A percentile compares a stretch with the other conserved stretches of the same genome.
Evolutionary conservation across 2,329 filamentous ascomycete genomes (phyloP).

Genomic region (Arthroderma sp.): DNA sequence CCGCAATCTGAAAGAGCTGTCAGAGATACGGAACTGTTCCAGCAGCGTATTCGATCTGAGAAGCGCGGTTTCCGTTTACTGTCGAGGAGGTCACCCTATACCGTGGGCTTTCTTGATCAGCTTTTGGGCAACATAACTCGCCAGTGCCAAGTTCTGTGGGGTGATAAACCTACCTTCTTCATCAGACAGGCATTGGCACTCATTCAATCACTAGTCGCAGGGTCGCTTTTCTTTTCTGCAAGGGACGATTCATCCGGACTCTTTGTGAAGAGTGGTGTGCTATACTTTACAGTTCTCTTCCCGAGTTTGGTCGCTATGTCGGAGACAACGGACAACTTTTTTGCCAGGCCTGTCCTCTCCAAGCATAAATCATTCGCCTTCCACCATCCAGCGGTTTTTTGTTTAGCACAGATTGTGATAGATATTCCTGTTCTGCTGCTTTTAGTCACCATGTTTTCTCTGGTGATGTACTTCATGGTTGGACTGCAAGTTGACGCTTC

Average conservation of each 20-base stretch:
- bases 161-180: conserved; percentile 63
- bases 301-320: conserved; percentile 48
- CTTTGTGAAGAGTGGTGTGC: conserved; percentile 47
- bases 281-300: conserved; percentile 51
- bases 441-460: conserved; percentile 62
- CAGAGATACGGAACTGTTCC: too few relatives aligned
- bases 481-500: conserved; percentile 60
- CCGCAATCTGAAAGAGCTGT: too few relatives aligned
- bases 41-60: too few relatives aligned
- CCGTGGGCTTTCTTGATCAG: too few relatives aligned
- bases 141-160: conserved; percentile 62
- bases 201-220: conserved; percentile 61
- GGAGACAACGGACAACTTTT: conserved; percentile 48
- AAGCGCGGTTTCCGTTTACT: too few relatives aligned
- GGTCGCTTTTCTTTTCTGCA: conserved; percentile 70
- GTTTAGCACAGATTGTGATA: conserved; percentile 58
- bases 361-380: conserved; percentile 72
- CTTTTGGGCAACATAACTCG: too few relatives aligned
- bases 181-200: conserved; percentile 55
- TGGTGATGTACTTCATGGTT: conserved; percentile 75
- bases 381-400: conserved; percentile 77
- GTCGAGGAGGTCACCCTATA: too few relatives aligned
- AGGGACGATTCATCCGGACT: conserved; percentile 56
- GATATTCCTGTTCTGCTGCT: conserved; percentile 71
- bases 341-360: conserved; percentile 49